Percentiles rank a stretch among this genome's conserved stretches.
Conservation (phyloP, 768 basidiomycete genomes). For the Tulasnella sp. region DNA sequence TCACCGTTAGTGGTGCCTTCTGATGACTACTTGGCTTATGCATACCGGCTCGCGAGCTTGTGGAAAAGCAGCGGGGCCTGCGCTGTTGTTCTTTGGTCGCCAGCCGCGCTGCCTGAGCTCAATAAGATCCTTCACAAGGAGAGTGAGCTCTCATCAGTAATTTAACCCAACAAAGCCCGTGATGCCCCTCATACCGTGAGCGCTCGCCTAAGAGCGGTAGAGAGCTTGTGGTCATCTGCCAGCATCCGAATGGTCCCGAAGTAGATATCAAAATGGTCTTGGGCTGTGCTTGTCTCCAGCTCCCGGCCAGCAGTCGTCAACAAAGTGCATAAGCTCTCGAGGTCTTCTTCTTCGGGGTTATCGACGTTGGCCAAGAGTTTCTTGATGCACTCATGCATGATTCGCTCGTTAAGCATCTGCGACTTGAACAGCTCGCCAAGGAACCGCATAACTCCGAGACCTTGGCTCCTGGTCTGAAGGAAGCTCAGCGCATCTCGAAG, state of each 20-base stretch:
- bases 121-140: slow-evolving; percentile 71
- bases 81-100: slow-evolving; percentile 68
- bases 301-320: slow-evolving; percentile 82
- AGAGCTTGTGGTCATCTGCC: slow-evolving; percentile 70
- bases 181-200: slow-evolving; percentile 68
- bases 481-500: slow-evolving; percentile 94
- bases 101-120: slow-evolving; percentile 86
- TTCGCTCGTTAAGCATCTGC: slow-evolving; percentile 96
- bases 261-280: slow-evolving; percentile 90
- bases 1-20: not conserved
- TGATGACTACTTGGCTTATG: slow-evolving; percentile 43
- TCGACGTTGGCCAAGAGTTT: slow-evolving; percentile 91
- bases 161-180: not conserved
- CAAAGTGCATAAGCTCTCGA: slow-evolving; percentile 93
- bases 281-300: slow-evolving; percentile 82
- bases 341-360: slow-evolving; percentile 96
- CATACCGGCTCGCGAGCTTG: slow-evolving; percentile 81
- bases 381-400: slow-evolving; percentile 99
- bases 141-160: not conserved
- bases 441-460: slow-evolving; percentile 95
- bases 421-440: slow-evolving; percentile 98
- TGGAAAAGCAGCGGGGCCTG: slow-evolving; percentile 84
- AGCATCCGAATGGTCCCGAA: slow-evolving; percentile 88
- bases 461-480: slow-evolving; percentile 95
- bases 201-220: slow-evolving; percentile 92